phyloP scores from a whole-genome alignment of 164 flowering plant genomes.

The Aristolochia contorta region DNA sequence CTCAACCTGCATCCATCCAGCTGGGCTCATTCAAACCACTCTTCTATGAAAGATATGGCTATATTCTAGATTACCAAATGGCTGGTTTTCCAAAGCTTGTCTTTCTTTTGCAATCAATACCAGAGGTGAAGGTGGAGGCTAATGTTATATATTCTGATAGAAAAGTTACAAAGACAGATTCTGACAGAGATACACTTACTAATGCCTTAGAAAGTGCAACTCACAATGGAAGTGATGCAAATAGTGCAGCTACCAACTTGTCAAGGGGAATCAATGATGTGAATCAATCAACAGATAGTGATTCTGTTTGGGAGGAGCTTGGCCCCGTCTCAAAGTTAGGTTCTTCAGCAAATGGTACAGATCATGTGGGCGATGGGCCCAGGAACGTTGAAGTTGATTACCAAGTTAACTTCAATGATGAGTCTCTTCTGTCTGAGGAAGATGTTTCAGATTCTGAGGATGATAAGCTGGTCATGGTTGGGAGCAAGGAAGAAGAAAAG shows the following conservation, averaged over 20 bases:
- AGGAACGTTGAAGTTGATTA: conserved; percentile 1
- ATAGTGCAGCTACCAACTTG: conserved; percentile 19
- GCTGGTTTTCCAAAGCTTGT: conserved; percentile 55
- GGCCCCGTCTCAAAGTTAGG: conserved; percentile 39
- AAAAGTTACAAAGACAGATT: conserved; percentile 2
- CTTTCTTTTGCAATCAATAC: conserved; percentile 40
- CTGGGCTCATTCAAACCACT: conserved; percentile 31
- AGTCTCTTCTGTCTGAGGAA: conserved; percentile 26
- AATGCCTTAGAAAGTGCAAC: conserved; percentile 4
- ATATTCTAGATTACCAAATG: conserved; percentile 38
- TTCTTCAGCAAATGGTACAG: conserved; percentile 5
- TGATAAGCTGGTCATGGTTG: conserved; percentile 13
- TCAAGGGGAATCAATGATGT: conserved; percentile 24
- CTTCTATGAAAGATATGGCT: conserved; percentile 55
- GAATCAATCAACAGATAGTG: conserved; percentile 9
- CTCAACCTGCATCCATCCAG: conserved; percentile 36
- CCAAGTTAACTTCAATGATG: conserved; percentile 13
- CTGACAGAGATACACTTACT: neutral
- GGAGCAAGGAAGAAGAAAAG: conserved; percentile 13
- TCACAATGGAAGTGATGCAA: conserved; percentile 14
- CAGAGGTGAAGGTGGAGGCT: conserved; percentile 43
- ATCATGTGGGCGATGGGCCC: neutral
- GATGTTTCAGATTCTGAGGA: conserved; percentile 51
- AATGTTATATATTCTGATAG: conserved; percentile 22
- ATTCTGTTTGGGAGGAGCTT: conserved; percentile 58